phyloP scores from a whole-genome alignment of 495 filamentous ascomycete species.

The Patellaria atrata region DNA sequence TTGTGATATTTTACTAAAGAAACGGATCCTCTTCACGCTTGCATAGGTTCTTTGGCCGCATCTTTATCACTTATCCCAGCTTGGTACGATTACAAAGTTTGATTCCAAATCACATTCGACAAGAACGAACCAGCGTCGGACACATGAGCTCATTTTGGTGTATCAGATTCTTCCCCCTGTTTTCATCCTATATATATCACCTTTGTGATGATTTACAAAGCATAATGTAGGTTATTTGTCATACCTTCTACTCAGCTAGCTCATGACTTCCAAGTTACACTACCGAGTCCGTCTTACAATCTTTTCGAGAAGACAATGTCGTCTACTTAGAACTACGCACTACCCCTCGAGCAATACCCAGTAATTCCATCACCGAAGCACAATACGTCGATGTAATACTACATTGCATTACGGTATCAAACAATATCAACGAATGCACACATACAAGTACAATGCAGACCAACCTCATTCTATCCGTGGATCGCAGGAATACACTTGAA shows the following conservation, averaged over 20 bases:
- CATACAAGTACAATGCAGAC: constrained; percentile 7
- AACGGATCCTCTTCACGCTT: too few relatives aligned
- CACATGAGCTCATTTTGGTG: constrained; percentile 1
- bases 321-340: constrained; percentile 72
- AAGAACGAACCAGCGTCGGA: too few relatives aligned
- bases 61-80: too few relatives aligned
- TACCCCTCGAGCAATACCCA: constrained; percentile 50
- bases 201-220: constrained; percentile 45
- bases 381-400: constrained; percentile 55
- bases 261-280: constrained; percentile 27
- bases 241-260: background rate
- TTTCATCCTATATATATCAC: constrained; percentile 63
- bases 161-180: constrained; percentile 59
- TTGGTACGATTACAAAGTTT: too few relatives aligned
- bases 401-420: constrained; percentile 31
- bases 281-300: constrained; percentile 51
- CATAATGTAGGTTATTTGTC: constrained; percentile 28
- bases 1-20: too few relatives aligned
- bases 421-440: constrained; percentile 3
- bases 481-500: constrained; percentile 43
- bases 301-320: constrained; percentile 59
- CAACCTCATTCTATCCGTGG: constrained; percentile 58
- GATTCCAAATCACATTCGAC: too few relatives aligned
- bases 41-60: too few relatives aligned
- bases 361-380: constrained; percentile 38